Evolutionary conservation across 768 basidiomycete genomes (phyloP).

Genomic region (Podaxis pistillaris): DNA sequence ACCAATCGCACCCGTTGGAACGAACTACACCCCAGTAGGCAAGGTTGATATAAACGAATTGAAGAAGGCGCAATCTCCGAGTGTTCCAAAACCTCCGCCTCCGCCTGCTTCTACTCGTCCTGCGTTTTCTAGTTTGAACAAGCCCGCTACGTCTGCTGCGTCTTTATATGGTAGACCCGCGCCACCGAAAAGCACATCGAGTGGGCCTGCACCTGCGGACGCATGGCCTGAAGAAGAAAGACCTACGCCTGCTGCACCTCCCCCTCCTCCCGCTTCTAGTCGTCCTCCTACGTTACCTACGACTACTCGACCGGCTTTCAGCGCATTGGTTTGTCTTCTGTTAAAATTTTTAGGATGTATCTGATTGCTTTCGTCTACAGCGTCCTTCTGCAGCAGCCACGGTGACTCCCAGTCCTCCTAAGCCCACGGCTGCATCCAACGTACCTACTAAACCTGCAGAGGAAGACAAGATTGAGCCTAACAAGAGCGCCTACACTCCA

Average conservation of each 20-base stretch:
- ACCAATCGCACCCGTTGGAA: constrained; percentile 80
- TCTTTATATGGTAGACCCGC: constrained; percentile 40
- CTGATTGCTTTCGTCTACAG: constrained; percentile 14
- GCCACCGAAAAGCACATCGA: constrained; percentile 16
- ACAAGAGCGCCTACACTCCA: constrained; percentile 87
- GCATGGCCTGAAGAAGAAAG: constrained; percentile 58
- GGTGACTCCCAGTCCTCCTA: constrained; percentile 28
- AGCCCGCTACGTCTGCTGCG: constrained; percentile 38
- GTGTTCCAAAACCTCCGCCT: constrained; percentile 36
- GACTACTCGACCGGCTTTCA: constrained; percentile 30
- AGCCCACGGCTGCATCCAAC: constrained; percentile 43
- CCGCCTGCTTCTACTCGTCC: constrained; percentile 47
- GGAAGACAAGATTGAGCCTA: constrained; percentile 82
- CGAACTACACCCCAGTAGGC: constrained; percentile 74
- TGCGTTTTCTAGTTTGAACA: constrained; percentile 37
- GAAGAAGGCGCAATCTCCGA: constrained; percentile 44
- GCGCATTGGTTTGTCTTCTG: constrained; percentile 28
- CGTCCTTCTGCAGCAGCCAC: constrained; percentile 17
- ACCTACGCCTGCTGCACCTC: constrained; percentile 34
- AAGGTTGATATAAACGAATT: constrained; percentile 66
- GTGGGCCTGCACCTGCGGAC: constrained; percentile 47
- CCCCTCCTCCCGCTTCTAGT: constrained; percentile 42
- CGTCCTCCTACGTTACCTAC: constrained; percentile 48
- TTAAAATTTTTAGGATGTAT: neutral
- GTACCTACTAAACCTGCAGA: constrained; percentile 65